A percentile compares a stretch with the other conserved stretches of the same genome.
Conservation (phyloP, 1,284 basidiomycete species). For the Ceratobasidium sp. region DNA sequence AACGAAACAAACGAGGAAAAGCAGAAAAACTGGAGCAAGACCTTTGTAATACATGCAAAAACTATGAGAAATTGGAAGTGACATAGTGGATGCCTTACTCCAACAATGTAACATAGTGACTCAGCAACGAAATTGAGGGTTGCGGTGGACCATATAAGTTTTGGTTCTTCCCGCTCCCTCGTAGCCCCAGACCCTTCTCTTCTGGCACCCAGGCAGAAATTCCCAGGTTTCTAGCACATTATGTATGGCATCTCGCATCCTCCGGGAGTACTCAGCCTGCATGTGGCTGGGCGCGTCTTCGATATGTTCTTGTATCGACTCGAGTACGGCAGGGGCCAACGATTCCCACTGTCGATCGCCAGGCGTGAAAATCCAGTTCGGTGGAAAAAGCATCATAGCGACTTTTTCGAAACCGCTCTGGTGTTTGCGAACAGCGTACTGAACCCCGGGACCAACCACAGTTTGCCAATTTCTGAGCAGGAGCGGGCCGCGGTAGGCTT, state of each 20-base stretch:
- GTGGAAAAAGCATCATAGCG: background rate
- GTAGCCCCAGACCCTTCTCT: background rate
- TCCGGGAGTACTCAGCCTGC: background rate
- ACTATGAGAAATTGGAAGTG: too few species aligned
- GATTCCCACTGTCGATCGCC: too few species aligned
- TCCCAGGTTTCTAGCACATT: background rate
- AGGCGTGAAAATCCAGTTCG: background rate
- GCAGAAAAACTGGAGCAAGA: too few species aligned
- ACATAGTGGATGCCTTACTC: too few species aligned
- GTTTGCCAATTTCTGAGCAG: background rate
- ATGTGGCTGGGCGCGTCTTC: too few species aligned
- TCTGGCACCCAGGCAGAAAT: background rate
- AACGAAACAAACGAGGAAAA: too few species aligned
- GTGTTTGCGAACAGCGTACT: background rate
- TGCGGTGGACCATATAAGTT: background rate
- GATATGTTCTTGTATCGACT: background rate
- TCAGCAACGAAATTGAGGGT: background rate
- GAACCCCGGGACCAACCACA: background rate
- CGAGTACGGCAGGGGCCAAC: too few species aligned
- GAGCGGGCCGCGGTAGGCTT: background rate
- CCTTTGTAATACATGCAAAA: too few species aligned
- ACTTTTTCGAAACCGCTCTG: background rate
- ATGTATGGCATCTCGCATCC: background rate
- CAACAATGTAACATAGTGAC: too few species aligned
- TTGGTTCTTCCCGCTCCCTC: background rate